Evolutionary conservation across 2,329 filamentous ascomycete species (phyloP).

Genomic region (Colletotrichum sp.): DNA sequence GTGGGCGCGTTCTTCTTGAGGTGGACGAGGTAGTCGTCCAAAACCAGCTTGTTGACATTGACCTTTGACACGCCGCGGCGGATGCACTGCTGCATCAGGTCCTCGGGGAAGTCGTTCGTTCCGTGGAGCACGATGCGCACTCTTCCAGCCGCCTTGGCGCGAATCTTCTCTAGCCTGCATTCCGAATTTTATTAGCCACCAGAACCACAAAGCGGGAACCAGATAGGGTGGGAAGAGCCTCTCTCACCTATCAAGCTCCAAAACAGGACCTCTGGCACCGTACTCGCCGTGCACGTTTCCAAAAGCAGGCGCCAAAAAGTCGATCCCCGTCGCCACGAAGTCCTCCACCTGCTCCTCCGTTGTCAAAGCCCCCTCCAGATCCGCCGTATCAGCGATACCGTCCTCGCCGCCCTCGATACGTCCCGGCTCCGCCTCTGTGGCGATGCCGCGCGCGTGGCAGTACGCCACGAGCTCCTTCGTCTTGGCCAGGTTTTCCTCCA

Average conservation of each 20-base stretch:
- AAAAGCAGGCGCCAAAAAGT: slow-evolving; percentile 76
- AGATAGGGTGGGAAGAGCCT: background rate
- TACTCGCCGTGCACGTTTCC: slow-evolving; percentile 80
- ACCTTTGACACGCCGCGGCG: slow-evolving; percentile 56
- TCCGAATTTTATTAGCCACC: background rate
- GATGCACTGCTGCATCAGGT: slow-evolving; percentile 57
- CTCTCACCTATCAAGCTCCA: slow-evolving; percentile 55
- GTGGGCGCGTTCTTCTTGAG: slow-evolving; percentile 41
- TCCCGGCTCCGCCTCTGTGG: slow-evolving; percentile 72
- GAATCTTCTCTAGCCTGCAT: background rate
- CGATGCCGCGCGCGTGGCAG: slow-evolving; percentile 66
- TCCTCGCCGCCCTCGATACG: slow-evolving; percentile 69
- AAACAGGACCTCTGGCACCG: slow-evolving; percentile 63
- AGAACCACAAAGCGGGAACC: background rate
- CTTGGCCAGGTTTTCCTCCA: slow-evolving; percentile 68
- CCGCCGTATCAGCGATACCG: slow-evolving; percentile 64
- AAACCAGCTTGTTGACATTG: slow-evolving; percentile 60
- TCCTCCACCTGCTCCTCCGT: slow-evolving; percentile 72
- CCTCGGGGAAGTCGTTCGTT: slow-evolving; percentile 56
- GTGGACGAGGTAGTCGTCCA: slow-evolving; percentile 47
- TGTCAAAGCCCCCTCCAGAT: slow-evolving; percentile 58
- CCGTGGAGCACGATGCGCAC: slow-evolving; percentile 53
- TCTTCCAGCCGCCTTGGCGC: background rate
- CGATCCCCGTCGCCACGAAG: slow-evolving; percentile 74
- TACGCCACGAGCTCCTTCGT: slow-evolving; percentile 65